These are phyloP conservation scores for Sphagnurus paluster DNA, from an alignment of 1,284 basidiomycete genomes.

Conservation along the genomic window DNA sequence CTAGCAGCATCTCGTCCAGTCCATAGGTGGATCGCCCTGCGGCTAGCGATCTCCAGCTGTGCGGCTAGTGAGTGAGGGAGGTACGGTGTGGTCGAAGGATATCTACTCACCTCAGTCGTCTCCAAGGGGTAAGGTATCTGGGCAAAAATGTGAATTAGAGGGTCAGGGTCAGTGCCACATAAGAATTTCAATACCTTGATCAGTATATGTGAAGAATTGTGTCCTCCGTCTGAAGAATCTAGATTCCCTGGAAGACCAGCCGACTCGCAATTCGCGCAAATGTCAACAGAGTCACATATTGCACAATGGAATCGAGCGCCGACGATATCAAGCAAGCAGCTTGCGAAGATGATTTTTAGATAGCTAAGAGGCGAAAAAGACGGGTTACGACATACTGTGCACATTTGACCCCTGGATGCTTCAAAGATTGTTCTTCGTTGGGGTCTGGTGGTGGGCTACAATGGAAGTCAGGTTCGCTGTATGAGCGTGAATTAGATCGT, in stretches of 20 bases:
- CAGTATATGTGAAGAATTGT: constrained; percentile 84
- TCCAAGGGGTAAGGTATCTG: constrained; percentile 85
- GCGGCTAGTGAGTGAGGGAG: background rate
- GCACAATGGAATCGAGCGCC: constrained; percentile 91
- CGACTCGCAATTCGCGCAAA: constrained; percentile 88
- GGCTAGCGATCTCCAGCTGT: constrained; percentile 66
- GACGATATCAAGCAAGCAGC: constrained; percentile 85
- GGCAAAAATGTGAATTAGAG: constrained; percentile 5
- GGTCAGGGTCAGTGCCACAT: background rate
- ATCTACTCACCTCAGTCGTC: constrained; percentile 53
- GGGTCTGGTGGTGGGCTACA: constrained; percentile 33
- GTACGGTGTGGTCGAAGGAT: background rate
- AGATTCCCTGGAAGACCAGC: constrained; percentile 80
- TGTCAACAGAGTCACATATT: constrained; percentile 79
- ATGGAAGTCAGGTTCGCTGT: constrained; percentile 41
- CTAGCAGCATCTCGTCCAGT: constrained; percentile 71
- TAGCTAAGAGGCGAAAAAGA: background rate
- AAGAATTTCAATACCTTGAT: constrained; percentile 68
- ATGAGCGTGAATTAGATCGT: constrained; percentile 37
- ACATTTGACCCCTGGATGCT: constrained; percentile 71
- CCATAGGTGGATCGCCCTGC: constrained; percentile 76
- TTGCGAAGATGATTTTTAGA: constrained; percentile 30
- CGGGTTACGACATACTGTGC: constrained; percentile 63
- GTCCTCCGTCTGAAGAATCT: constrained; percentile 72
- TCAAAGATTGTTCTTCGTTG: constrained; percentile 65